Evolutionary conservation across 2,329 filamentous ascomycete genomes (phyloP).

Genomic region (Diaporthe citri): DNA sequence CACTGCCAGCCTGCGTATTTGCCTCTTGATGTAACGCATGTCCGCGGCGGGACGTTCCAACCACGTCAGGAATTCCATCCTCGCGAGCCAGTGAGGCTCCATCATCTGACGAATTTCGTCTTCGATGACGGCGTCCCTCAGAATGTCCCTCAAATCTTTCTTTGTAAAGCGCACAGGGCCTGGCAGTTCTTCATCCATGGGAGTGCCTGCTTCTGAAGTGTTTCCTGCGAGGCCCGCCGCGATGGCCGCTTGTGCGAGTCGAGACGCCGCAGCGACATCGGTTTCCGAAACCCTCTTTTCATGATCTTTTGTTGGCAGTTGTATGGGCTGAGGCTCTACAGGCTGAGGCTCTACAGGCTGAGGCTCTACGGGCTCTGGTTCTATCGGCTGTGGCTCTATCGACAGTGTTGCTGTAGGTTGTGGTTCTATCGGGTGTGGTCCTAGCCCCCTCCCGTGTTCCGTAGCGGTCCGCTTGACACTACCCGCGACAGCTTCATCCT

Average conservation of each 20-base stretch:
- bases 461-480: neutral
- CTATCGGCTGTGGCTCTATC: neutral
- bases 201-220: neutral
- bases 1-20: neutral
- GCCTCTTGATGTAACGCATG: neutral
- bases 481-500: neutral
- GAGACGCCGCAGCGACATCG: neutral
- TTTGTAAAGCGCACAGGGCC: neutral
- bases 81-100: slow-evolving; percentile 27
- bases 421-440: neutral
- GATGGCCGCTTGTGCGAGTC: slow-evolving; percentile 5
- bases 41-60: neutral
- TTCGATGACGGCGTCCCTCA: neutral
- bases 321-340: neutral
- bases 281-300: neutral
- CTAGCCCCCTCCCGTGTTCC: too few relatives aligned
- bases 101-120: neutral
- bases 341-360: neutral
- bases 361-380: neutral
- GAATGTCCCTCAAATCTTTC: neutral
- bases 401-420: too few relatives aligned
- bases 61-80: slow-evolving; percentile 16
- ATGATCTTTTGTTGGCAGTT: neutral
- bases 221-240: neutral
- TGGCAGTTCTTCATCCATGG: neutral